Base-by-base conservation (phyloP, 352 stramenopile species). In the Pythium guiyangense region DNA sequence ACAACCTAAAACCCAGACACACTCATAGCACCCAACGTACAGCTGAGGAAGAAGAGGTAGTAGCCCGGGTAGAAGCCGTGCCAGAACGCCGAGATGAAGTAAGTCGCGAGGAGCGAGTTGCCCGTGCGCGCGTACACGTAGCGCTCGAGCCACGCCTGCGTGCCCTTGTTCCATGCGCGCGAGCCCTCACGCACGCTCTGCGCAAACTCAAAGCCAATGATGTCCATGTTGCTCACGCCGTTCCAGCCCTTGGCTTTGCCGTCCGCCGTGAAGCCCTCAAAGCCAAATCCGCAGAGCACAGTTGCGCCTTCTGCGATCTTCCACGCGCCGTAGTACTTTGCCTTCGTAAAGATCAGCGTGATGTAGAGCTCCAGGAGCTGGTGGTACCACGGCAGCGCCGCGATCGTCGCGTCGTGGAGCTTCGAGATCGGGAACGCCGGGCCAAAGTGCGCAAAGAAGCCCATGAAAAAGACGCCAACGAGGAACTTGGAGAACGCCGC, bases 321-420 rank as follows among this genome's bases (percentile, higher is more conserved):
- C 96, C 95, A 98, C 18, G 90, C 94, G 59, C 96, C 94, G 77
- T 98, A 98, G 74, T 99, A 98, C 78, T 98, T 98, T 63, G 88
- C 68, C 51, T 94, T 86, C 49, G 89, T 79, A 59, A 94, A 94
- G 44, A 97, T 90, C 5, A 98, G 77, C 47, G 80, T 85, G 47
- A 98, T 67, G 74, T 92, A 98, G 22, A 92, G 73, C 57, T 94
- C 85, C n/a, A 59, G 37, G 46, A 94, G 71, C 47, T 93, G 85
- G 44, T 75, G 55, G 27, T 83, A 61, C 51, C 79, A 79, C 29
- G 86, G 79, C 46, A 83, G 65, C 15, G 60, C 63, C 8, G 71
- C 73, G 14, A 89, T 45, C 39, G 71, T 69, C 29, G 70, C 59
- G 54, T 69, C 64, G 57, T 86, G 58, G 42, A 86, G 60, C 49